phyloP scores from a whole-genome alignment of 345 rosid genomes.

The Aquilaria malaccensis region DNA sequence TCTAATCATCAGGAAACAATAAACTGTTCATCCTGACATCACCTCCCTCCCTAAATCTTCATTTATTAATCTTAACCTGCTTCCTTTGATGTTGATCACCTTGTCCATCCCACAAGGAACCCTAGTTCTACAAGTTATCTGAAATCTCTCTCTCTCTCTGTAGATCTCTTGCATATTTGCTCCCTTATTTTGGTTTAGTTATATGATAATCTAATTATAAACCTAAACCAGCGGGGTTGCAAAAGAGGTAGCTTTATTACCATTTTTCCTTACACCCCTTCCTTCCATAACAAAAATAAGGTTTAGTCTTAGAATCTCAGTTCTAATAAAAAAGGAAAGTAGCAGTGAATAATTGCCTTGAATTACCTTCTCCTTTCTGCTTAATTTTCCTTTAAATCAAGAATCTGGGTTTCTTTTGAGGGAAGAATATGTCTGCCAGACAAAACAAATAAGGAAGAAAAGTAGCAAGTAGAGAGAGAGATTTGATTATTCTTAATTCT shows the following conservation, averaged over 20 bases:
- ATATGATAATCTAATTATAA: no score
- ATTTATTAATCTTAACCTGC: slow-evolving; percentile 21
- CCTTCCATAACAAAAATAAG: no score
- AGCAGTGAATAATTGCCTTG: no score
- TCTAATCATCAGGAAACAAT: slow-evolving; percentile 15
- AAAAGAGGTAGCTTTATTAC: no score
- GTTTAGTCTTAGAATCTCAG: no score
- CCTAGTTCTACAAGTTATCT: slow-evolving; percentile 45
- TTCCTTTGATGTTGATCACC: slow-evolving; percentile 10
- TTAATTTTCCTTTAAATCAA: background rate
- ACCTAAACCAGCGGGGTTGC: no score
- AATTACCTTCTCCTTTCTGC: background rate
- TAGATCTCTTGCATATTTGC: no score
- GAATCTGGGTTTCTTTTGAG: slow-evolving; percentile 12
- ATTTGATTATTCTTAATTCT: background rate
- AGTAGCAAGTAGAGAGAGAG: background rate
- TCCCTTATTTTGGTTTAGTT: no score
- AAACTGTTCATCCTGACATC: slow-evolving; percentile 26
- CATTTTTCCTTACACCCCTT: no score
- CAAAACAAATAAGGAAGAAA: slow-evolving; percentile 16
- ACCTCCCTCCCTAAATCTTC: slow-evolving; percentile 17
- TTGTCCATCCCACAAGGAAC: slow-evolving; percentile 48
- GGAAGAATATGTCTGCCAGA: slow-evolving; percentile 27
- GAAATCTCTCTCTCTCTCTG: background rate
- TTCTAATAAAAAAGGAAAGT: background rate